Conservation (phyloP, 345 rosid species). For the Reutealis trisperma region DNA sequence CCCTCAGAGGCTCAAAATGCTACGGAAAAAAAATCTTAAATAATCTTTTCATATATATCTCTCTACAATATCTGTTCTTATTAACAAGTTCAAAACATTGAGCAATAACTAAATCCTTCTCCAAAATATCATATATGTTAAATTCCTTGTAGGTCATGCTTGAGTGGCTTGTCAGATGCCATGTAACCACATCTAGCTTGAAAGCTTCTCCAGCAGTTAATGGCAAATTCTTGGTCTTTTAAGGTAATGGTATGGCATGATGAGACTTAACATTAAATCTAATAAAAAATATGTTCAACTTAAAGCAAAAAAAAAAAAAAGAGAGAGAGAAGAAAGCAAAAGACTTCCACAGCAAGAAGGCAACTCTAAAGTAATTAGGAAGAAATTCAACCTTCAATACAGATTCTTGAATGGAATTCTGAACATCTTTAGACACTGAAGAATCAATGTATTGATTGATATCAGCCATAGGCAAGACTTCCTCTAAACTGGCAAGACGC, state of each 20-base stretch:
- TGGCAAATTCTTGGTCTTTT: not conserved
- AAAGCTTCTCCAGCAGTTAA: not conserved
- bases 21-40: not conserved
- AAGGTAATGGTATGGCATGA: not conserved
- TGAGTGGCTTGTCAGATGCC: not conserved
- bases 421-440: slow-evolving; percentile 55
- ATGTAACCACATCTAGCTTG: not conserved
- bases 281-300: not conserved
- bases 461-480: slow-evolving; percentile 57
- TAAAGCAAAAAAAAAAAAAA: not conserved
- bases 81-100: not conserved
- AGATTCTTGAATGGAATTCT: slow-evolving; percentile 53
- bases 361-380: not conserved
- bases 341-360: slow-evolving; percentile 2
- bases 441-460: slow-evolving; percentile 44
- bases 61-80: not conserved
- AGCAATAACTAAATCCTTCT: not conserved
- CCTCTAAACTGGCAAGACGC: slow-evolving; percentile 84
- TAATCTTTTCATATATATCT: not conserved
- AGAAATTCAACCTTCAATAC: slow-evolving; percentile 51
- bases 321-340: not conserved
- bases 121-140: not conserved
- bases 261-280: not conserved
- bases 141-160: not conserved
- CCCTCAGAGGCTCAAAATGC: not conserved